These are phyloP conservation scores for Aquanectria penicillioides DNA, from an alignment of 2,329 filamentous ascomycete species.

Conservation along the genomic window DNA sequence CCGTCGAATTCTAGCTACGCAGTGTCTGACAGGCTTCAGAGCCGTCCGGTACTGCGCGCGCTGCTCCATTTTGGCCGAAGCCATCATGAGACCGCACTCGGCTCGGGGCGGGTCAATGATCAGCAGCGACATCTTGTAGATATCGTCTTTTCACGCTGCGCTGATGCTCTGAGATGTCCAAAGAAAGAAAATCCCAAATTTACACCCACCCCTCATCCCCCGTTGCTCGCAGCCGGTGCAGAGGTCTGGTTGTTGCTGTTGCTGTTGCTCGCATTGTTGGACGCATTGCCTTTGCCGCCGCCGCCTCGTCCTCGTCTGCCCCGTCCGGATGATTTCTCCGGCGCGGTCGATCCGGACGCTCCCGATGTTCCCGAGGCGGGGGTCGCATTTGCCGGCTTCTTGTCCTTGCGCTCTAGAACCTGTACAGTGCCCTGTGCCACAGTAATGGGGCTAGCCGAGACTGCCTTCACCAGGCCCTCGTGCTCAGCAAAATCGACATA, in stretches of 20 bases:
- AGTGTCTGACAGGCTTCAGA: background rate
- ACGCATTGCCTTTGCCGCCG: slow-evolving; percentile 40
- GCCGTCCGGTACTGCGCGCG: background rate
- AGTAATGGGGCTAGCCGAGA: slow-evolving; percentile 81
- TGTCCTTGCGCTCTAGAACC: slow-evolving; percentile 83
- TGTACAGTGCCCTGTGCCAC: slow-evolving; percentile 89
- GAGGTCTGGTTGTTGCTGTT: slow-evolving; percentile 26
- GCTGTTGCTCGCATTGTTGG: too few relatives aligned
- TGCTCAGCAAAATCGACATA: slow-evolving; percentile 88
- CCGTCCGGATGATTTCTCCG: slow-evolving; percentile 45
- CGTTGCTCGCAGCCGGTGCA: slow-evolving; percentile 21
- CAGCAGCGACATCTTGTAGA: background rate
- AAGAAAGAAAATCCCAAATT: slow-evolving; percentile 18
- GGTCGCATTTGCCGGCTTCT: slow-evolving; percentile 47
- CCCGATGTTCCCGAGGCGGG: slow-evolving; percentile 27
- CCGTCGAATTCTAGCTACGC: background rate
- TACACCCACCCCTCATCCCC: slow-evolving; percentile 30
- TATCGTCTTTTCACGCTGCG: slow-evolving; percentile 5
- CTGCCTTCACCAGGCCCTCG: slow-evolving; percentile 78
- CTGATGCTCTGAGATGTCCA: slow-evolving; percentile 19
- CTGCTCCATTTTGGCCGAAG: slow-evolving; percentile 1
- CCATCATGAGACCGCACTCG: slow-evolving; percentile 6
- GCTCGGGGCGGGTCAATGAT: background rate
- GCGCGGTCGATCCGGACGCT: slow-evolving; percentile 26
- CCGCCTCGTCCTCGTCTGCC: slow-evolving; percentile 48